These are phyloP conservation scores for Termitomyces titanicus DNA, from an alignment of 768 basidiomycete genomes.

Conservation along the genomic window DNA sequence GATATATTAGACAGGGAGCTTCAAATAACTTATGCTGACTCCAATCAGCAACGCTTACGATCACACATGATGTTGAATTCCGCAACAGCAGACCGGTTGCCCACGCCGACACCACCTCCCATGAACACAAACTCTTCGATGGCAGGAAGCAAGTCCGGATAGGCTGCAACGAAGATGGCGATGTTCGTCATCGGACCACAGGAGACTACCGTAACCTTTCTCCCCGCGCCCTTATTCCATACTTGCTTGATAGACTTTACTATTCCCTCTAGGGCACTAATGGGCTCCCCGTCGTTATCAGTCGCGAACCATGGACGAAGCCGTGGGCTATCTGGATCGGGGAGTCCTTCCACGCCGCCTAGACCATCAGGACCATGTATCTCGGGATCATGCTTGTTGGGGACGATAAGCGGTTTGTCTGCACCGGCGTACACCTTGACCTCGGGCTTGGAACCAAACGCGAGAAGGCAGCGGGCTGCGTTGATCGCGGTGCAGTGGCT, in stretches of 20 bases:
- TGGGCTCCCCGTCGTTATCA: conserved; percentile 34
- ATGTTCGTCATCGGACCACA: conserved; percentile 87
- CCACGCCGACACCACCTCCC: conserved; percentile 87
- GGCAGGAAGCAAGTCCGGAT: conserved; percentile 47
- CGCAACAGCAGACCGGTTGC: conserved; percentile 76
- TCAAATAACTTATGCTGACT: no score
- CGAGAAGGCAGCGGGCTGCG: conserved; percentile 72
- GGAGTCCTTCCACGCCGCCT: conserved; percentile 80
- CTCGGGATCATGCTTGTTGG: conserved; percentile 60
- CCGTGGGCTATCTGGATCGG: conserved; percentile 40
- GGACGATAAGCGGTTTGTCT: conserved; percentile 60
- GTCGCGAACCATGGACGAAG: conserved; percentile 49
- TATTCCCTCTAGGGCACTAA: conserved; percentile 71
- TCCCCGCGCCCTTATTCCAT: conserved; percentile 58
- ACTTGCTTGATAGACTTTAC: conserved; percentile 44
- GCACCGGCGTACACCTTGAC: conserved; percentile 71
- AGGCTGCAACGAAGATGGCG: conserved; percentile 58
- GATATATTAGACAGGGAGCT: neutral
- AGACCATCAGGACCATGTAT: conserved; percentile 86
- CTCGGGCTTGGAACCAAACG: conserved; percentile 59
- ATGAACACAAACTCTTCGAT: conserved; percentile 79
- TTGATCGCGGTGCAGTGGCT: conserved; percentile 62
- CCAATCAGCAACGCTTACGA: conserved; percentile 49
- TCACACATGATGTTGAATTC: conserved; percentile 84
- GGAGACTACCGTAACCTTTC: conserved; percentile 67